Conservation (phyloP, 2,329 filamentous ascomycete species). For the Cladobotryum protrusum region DNA sequence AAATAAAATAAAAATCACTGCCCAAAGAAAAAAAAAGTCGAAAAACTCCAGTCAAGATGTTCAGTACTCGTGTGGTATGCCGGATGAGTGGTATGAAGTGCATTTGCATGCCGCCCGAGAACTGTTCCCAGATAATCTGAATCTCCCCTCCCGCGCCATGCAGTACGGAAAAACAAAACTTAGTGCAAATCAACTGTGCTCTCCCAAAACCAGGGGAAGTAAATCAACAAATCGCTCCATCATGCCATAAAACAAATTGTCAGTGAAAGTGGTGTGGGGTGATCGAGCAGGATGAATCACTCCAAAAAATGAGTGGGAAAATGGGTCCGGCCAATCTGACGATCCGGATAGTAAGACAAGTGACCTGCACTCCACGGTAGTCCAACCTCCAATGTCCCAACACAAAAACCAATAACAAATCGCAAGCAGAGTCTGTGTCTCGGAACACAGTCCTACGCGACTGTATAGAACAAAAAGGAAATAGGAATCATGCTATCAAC, state of each 20-base stretch:
- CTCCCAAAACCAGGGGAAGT: background rate
- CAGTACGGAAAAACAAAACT: background rate
- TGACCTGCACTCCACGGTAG: background rate
- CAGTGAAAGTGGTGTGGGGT: background rate
- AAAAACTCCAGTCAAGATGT: background rate
- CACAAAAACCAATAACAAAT: background rate
- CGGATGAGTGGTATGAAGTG: background rate
- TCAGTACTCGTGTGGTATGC: background rate
- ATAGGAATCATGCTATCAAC: background rate
- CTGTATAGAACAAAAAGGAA: background rate
- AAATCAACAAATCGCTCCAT: background rate
- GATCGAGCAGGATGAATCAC: background rate
- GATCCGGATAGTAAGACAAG: background rate
- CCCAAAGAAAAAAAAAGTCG: background rate
- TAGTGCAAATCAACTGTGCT: background rate
- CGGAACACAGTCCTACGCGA: background rate
- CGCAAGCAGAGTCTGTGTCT: background rate
- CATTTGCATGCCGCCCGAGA: background rate
- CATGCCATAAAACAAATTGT: background rate
- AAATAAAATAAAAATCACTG: background rate
- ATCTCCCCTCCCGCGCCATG: conserved; percentile 1
- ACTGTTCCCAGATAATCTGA: background rate
- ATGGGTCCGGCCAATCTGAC: background rate
- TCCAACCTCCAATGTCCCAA: background rate
- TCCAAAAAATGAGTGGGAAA: background rate